A percentile compares a stretch with the other conserved stretches of the same genome.
phyloP scores from a whole-genome alignment of 805 yeast species.

The Wickerhamiella cacticola region DNA sequence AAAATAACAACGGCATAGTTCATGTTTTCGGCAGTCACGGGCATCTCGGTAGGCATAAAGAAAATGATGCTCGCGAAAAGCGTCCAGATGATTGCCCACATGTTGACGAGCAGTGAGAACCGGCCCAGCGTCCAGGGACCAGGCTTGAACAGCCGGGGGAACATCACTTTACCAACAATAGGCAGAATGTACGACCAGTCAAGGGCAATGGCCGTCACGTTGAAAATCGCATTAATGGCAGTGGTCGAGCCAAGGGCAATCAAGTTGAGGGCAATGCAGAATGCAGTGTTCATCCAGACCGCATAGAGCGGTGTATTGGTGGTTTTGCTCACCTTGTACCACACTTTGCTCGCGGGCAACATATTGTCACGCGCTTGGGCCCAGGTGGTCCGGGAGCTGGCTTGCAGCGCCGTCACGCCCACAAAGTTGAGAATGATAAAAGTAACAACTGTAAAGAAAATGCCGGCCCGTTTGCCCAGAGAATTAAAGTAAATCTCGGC shows the following conservation, averaged over 20 bases:
- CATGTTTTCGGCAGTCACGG: conserved; percentile 24
- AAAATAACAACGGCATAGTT: conserved; percentile 26
- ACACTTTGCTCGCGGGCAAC: conserved; percentile 43
- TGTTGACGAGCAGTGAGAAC: conserved; percentile 21
- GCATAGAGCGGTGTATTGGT: conserved; percentile 57
- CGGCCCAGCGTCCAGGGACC: conserved; percentile 61
- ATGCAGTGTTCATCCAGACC: conserved; percentile 39
- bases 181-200: conserved; percentile 59
- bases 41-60: conserved; percentile 23
- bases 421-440: conserved; percentile 52
- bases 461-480: conserved; percentile 52
- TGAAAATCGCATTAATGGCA: conserved; percentile 59
- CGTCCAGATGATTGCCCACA: conserved; percentile 22
- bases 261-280: conserved; percentile 41
- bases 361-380: conserved; percentile 71
- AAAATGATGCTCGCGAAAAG: conserved; percentile 21
- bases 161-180: conserved; percentile 45
- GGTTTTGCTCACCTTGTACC: conserved; percentile 37
- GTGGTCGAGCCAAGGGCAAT: conserved; percentile 48
- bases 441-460: conserved; percentile 48
- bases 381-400: conserved; percentile 60
- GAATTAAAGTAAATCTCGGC: conserved; percentile 54
- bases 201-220: conserved; percentile 60
- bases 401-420: conserved; percentile 51
- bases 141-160: conserved; percentile 42